These are phyloP conservation scores for Podochytrium sp. DNA, from an alignment of 192 early-diverging fungal species.

Conservation along the genomic window DNA sequence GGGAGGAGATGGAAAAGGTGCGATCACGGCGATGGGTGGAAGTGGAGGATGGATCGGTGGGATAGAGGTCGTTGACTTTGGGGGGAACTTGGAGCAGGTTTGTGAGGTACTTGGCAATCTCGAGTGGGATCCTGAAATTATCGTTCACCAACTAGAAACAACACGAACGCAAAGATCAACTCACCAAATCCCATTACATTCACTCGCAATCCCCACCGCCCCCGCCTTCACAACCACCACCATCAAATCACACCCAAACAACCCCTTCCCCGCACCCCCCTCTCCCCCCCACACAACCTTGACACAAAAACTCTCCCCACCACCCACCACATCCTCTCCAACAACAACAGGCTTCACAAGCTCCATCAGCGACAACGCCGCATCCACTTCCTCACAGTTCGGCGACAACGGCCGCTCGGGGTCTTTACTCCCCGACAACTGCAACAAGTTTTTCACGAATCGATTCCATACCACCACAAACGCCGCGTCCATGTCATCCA, in stretches of 20 bases:
- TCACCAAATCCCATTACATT: conserved; percentile 36
- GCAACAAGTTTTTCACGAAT: conserved; percentile 5
- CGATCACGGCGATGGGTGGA: not conserved
- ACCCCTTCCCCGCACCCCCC: not conserved
- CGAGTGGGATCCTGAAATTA: conserved; percentile 31
- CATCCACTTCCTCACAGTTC: conserved; percentile 24
- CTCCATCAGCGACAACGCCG: conserved; percentile 27
- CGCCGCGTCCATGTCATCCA: not conserved
- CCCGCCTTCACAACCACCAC: conserved; percentile 10
- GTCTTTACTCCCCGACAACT: conserved; percentile 4
- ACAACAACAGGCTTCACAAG: not conserved
- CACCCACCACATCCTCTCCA: not conserved
- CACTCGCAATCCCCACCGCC: conserved; percentile 1
- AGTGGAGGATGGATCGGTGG: not conserved
- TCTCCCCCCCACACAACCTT: not conserved
- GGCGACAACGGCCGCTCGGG: conserved; percentile 2
- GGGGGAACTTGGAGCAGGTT: not conserved
- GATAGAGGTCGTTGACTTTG: conserved; percentile 19
- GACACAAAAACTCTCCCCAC: conserved; percentile 20
- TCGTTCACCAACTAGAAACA: not conserved
- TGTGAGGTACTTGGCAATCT: conserved; percentile 20
- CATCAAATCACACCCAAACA: conserved; percentile 1
- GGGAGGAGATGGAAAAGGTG: conserved; percentile 8
- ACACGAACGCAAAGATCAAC: too few relatives aligned
- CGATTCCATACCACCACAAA: conserved; percentile 12